phyloP scores from a whole-genome alignment of 2,329 filamentous ascomycete species.

The Colletotrichum endophyticum region DNA sequence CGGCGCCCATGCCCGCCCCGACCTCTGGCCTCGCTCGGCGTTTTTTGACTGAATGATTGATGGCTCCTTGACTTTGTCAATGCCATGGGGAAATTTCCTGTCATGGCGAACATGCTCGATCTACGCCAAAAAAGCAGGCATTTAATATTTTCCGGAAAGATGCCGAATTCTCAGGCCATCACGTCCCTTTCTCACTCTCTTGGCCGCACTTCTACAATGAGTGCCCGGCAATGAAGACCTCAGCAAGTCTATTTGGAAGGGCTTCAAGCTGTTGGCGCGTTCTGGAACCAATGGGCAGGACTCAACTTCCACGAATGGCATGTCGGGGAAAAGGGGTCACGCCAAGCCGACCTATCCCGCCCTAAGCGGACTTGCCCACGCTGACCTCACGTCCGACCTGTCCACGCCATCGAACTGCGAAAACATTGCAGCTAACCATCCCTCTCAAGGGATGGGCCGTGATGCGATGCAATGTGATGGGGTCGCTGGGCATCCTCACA shows the following conservation, averaged over 20 bases:
- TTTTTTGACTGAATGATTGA: not conserved
- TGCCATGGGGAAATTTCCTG: not conserved
- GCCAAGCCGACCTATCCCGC: conserved; percentile 1
- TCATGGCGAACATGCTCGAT: not conserved
- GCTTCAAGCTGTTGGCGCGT: not conserved
- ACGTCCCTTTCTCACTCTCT: not conserved
- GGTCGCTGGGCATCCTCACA: not conserved
- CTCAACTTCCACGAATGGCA: conserved; percentile 11
- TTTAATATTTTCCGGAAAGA: not conserved
- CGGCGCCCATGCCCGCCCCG: not conserved
- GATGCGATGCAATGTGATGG: not conserved
- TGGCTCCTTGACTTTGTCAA: conserved; percentile 10
- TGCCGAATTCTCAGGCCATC: not conserved
- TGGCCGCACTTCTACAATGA: not conserved
- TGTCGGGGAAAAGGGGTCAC: conserved; percentile 8
- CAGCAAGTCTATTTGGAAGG: not conserved
- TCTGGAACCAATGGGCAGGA: conserved; percentile 1
- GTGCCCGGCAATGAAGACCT: not conserved
- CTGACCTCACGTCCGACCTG: not conserved
- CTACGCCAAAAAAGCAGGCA: not conserved
- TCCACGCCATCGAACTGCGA: not conserved
- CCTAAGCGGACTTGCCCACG: not conserved
- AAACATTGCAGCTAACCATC: not conserved
- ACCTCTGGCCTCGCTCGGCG: not conserved
- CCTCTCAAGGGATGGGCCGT: not conserved